A percentile compares a stretch with the other conserved stretches of the same genome.
Conservation (phyloP, 129 eudicot species). For the Pittosporum tobira region DNA sequence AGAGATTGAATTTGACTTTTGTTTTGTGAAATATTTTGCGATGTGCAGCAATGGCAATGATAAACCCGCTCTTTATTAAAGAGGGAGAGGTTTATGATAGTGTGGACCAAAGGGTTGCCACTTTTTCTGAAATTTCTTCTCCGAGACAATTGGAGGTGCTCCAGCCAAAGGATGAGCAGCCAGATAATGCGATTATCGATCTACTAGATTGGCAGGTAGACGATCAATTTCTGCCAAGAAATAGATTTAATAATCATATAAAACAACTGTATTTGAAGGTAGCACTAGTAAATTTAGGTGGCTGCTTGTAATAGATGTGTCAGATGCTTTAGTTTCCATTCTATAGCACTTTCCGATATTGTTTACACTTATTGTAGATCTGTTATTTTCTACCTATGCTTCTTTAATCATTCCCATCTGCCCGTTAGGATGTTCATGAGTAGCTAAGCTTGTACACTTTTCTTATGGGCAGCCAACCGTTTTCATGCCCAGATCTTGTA, state of each 20-base stretch:
- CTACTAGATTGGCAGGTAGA: slow-evolving; percentile 93
- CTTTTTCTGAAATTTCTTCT: slow-evolving; percentile 60
- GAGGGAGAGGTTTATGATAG: slow-evolving; percentile 41
- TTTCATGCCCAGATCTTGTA: no score
- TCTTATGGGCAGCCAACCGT: no score
- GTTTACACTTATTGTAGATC: no score
- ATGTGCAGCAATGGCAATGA: slow-evolving; percentile 67
- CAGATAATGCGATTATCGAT: slow-evolving; percentile 58
- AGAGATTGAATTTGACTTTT: background rate
- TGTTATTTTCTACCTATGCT: no score
- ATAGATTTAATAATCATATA: background rate
- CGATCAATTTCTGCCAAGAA: slow-evolving; percentile 1
- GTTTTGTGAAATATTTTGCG: background rate
- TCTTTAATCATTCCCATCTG: no score
- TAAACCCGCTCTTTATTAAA: slow-evolving; percentile 62
- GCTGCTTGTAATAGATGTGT: background rate
- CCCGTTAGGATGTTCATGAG: no score
- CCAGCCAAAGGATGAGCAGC: slow-evolving; percentile 35
- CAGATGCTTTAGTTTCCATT: background rate
- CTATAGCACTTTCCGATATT: no score
- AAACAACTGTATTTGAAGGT: background rate
- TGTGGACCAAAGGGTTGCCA: slow-evolving; percentile 44
- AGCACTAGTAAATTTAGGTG: background rate
- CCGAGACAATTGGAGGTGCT: slow-evolving; percentile 60
- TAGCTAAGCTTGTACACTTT: no score